Evolutionary conservation across 2,329 filamentous ascomycete genomes (phyloP), one percentile per base, ranked within the genome.

Genomic region (Xylariaceae sp.): DNA sequence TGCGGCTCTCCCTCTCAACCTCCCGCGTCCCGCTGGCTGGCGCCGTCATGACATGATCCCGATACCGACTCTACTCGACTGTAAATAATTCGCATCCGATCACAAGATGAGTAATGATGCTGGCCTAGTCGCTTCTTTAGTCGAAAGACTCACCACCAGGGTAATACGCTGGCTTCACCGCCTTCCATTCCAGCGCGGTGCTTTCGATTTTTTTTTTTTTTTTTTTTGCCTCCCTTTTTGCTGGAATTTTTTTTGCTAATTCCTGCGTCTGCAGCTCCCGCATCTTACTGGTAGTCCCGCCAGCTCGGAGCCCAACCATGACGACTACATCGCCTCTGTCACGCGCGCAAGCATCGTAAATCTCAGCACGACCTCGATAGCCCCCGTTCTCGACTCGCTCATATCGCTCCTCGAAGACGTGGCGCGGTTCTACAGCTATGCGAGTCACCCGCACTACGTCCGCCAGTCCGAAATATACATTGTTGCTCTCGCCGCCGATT

Each of bases 391-490:
- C 58, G 79, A 84, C 46, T 72, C 80, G 13, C 73, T 86, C 19
- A 67, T 86, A 18, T 71, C 74, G 37, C 70, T 85, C 5, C 74
- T 86, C 43, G 81, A 85, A 65, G 80, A 84, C 36, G 73, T 86
- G 37, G 71, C 74, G 26, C 77, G 77, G 47, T 78, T 80, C 3
- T 82, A 81, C 64, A 76, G 64, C 46, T 71, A 80, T 51, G 68
- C 75, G 43, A 70, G 72, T 19, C 82, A 84, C 61, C 82, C 83
- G 2, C 71, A 75, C 36, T 80, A 85, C 63, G 75, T 87, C 48
- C 71, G 86, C 30, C 75, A 81, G 44, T 86, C 85, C 16, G 84
- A 87, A 66, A 72, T 84, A 45, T 87, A 84, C 62, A 72, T 86
- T n/a, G 69, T 87, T 47, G 76, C 80, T 45, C 72, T 87, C 40